Evolutionary conservation across 148 eudicot genomes (phyloP), one percentile per base, ranked within the genome.

Genomic region (Drosera capensis): DNA sequence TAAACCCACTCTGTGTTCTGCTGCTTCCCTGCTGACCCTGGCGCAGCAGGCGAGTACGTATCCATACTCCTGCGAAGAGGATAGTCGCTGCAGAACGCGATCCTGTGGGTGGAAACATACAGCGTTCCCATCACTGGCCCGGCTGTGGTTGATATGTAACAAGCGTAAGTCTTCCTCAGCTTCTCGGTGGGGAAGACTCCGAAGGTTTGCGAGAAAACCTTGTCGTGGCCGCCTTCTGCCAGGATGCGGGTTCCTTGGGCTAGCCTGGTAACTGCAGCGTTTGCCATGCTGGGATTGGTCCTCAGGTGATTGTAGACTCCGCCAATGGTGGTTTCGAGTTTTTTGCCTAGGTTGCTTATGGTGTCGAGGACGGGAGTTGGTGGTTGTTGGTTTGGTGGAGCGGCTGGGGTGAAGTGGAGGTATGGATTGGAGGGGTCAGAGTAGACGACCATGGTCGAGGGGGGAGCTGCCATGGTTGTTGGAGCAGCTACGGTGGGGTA

Each of bases 111-210:
- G 5, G 79, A 63, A 6, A 72, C 17, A 55, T 66, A 77, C 21
- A 77, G n/a, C 0, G 71, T 70, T 5, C 83, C 83, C 68, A 77
- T 49, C 3, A 77, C 71, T 28, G 79, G 79, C 8, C 78, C 83
- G 0, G 58, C 48, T 0, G 75, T 54, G 1, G 79, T 72, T 13
- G 79, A 72, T 7, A 77, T 29, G 44, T 77, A 77, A 40, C 83
- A 77, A 1, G 47, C 75, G 49, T 37, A 77, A 12, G 73, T 46
- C 9, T 70, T 22, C 20, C 43, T 36, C 23, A 72, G 53, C 43
- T 60, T 53, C 47, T 77, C 83, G 15, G 49, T 57, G 11, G 70
- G 57, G 9, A 64, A 23, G 14, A 50, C 35, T 1, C 70, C 70
- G 49, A 77, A 77, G 15, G 65, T 59, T 39, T 62, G 61, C 15